Percentiles rank a stretch among this genome's conserved stretches.
Conservation (phyloP, 441 rosid species). For the Croton laevigatus region DNA sequence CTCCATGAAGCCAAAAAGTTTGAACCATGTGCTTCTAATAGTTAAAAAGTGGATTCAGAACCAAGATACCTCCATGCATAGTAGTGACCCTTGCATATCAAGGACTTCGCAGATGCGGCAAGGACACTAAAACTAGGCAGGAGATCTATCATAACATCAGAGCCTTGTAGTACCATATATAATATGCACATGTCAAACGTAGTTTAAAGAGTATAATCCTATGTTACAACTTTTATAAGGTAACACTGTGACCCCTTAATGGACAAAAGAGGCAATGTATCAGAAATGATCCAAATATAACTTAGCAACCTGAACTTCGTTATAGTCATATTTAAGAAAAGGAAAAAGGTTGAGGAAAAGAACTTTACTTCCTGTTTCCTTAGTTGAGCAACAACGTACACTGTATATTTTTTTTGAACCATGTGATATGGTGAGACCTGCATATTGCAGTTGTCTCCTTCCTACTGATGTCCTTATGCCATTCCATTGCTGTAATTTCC, state of each 20-base stretch:
- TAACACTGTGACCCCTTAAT: background rate
- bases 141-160: background rate
- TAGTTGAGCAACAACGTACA: slow-evolving; percentile 30
- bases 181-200: background rate
- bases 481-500: slow-evolving; percentile 27
- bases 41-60: background rate
- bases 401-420: slow-evolving; percentile 33
- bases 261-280: background rate
- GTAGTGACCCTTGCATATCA: background rate
- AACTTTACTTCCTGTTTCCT: slow-evolving; percentile 43
- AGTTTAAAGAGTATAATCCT: background rate
- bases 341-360: slow-evolving; percentile 7
- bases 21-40: background rate
- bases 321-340: background rate
- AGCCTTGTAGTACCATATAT: background rate
- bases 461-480: slow-evolving; percentile 31
- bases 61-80: background rate
- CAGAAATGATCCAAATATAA: background rate
- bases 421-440: slow-evolving; percentile 37
- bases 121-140: background rate
- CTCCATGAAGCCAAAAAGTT: background rate
- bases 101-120: background rate
- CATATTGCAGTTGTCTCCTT: slow-evolving; percentile 35
- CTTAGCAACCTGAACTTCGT: background rate
- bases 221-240: background rate